Conservation (phyloP, 1,139 yeast genomes). For the Candida sanyaensis region DNA sequence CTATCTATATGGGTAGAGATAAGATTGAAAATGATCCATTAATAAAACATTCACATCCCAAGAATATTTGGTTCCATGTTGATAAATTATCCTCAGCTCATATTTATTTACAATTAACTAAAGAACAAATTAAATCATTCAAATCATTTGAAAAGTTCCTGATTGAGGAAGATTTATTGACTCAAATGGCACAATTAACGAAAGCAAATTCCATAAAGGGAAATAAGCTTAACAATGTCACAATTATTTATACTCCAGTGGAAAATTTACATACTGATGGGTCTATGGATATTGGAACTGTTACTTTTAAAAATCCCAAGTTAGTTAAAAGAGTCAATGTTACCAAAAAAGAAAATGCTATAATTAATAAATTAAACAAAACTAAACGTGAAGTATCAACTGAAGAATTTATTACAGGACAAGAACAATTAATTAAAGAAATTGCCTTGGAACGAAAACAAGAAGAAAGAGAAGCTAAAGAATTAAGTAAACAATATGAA, state of each 20-base stretch:
- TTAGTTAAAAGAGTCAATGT: constrained; percentile 57
- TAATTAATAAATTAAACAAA: constrained; percentile 66
- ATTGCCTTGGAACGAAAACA: constrained; percentile 36
- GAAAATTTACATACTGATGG: constrained; percentile 69
- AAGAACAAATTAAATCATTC: constrained; percentile 36
- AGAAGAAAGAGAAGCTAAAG: constrained; percentile 31
- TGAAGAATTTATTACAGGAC: constrained; percentile 53
- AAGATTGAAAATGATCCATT: constrained; percentile 75
- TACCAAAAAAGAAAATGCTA: constrained; percentile 59
- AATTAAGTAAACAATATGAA: constrained; percentile 20
- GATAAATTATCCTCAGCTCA: constrained; percentile 83
- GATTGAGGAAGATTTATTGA: constrained; percentile 54
- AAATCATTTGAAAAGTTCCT: constrained; percentile 34
- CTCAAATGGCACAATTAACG: constrained; percentile 73
- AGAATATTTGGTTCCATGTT: constrained; percentile 83
- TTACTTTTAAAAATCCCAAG: constrained; percentile 62
- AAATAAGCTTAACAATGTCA: constrained; percentile 68
- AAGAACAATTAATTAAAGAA: constrained; percentile 37
- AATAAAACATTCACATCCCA: constrained; percentile 67
- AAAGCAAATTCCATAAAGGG: constrained; percentile 83
- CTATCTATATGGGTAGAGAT: constrained; percentile 73
- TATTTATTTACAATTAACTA: constrained; percentile 64
- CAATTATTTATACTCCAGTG: constrained; percentile 78
- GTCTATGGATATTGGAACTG: constrained; percentile 84
- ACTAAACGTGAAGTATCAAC: constrained; percentile 52